A percentile compares a stretch with the other conserved stretches of the same genome.
Evolutionary conservation across 2,329 filamentous ascomycete species (phyloP).

Genomic region (Penicillium sclerotiorum): DNA sequence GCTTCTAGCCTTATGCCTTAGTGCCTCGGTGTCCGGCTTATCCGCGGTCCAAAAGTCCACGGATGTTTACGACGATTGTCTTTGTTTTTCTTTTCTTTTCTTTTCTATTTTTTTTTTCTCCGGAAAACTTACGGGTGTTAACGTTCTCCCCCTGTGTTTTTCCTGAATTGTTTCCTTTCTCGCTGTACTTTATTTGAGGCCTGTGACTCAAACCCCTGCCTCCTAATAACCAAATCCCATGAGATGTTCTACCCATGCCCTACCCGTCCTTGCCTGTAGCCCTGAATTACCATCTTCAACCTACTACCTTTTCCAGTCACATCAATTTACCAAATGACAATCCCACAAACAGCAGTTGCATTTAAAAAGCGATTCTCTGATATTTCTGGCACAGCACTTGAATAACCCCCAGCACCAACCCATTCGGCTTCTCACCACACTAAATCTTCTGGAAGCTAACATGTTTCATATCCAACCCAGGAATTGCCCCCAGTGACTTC

Average conservation of each 20-base stretch:
- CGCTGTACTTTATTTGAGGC: conserved; percentile 40
- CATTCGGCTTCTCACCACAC: neutral
- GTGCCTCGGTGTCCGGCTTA: conserved; percentile 8
- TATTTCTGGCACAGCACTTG: neutral
- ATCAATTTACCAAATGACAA: neutral
- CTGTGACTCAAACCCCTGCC: conserved; percentile 19
- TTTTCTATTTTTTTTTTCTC: conserved; percentile 1
- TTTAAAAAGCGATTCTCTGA: neutral
- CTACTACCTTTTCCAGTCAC: neutral
- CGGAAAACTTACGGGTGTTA: conserved; percentile 15
- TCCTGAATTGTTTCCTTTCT: conserved; percentile 14
- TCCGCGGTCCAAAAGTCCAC: conserved; percentile 25
- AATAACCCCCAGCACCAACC: neutral
- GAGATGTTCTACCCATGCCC: conserved; percentile 13
- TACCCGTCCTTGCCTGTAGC: conserved; percentile 19
- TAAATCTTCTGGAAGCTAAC: conserved; percentile 42
- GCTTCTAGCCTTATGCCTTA: conserved; percentile 3
- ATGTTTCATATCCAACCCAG: conserved; percentile 50
- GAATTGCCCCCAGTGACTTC: conserved; percentile 38
- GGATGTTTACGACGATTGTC: conserved; percentile 27
- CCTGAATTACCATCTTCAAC: neutral
- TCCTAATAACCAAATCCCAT: conserved; percentile 28
- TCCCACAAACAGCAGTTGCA: neutral
- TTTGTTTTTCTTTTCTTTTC: conserved; percentile 7
- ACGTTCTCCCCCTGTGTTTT: too few relatives aligned